Conservation (phyloP, 2,329 filamentous ascomycete species). For the Phyllosticta capitalensis region DNA sequence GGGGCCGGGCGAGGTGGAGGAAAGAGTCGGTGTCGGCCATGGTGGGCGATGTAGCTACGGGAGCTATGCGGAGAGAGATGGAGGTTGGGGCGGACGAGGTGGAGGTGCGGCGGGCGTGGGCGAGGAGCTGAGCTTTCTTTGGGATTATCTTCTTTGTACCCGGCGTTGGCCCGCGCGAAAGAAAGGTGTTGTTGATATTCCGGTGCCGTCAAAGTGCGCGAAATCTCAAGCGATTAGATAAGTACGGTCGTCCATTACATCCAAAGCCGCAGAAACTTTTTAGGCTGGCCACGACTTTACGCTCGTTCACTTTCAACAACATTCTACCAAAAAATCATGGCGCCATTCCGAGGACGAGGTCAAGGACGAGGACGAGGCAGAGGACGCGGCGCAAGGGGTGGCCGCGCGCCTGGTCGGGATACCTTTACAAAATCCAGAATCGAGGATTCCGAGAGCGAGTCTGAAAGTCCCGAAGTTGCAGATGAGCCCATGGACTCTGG, state of each 20-base stretch:
- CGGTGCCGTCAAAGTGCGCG: conserved; percentile 4
- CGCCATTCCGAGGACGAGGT: conserved; percentile 19
- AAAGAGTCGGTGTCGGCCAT: conserved; percentile 83
- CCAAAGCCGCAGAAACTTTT: conserved; percentile 7
- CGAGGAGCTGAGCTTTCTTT: conserved; percentile 4
- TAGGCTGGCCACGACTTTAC: neutral
- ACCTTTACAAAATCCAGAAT: conserved; percentile 11
- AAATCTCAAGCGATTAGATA: conserved; percentile 12
- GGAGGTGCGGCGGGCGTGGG: conserved; percentile 1
- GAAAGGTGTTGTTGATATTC: conserved; percentile 10
- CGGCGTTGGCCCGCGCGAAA: conserved; percentile 9
- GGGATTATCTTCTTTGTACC: conserved; percentile 11
- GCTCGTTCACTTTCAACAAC: neutral
- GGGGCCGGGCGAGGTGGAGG: conserved; percentile 86
- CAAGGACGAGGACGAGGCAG: conserved; percentile 14
- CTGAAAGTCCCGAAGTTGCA: conserved; percentile 17
- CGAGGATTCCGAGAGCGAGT: conserved; percentile 13
- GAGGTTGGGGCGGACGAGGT: neutral
- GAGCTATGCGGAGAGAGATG: conserved; percentile 22
- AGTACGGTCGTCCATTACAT: conserved; percentile 2
- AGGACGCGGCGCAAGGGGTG: conserved; percentile 10
- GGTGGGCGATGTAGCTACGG: conserved; percentile 31
- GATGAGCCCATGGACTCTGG: conserved; percentile 17
- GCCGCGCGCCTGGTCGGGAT: neutral
- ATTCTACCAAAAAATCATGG: neutral